Evolutionary conservation across 1,284 basidiomycete species (phyloP), one percentile per base, ranked within the genome.

Genomic region (Irpex sp.): DNA sequence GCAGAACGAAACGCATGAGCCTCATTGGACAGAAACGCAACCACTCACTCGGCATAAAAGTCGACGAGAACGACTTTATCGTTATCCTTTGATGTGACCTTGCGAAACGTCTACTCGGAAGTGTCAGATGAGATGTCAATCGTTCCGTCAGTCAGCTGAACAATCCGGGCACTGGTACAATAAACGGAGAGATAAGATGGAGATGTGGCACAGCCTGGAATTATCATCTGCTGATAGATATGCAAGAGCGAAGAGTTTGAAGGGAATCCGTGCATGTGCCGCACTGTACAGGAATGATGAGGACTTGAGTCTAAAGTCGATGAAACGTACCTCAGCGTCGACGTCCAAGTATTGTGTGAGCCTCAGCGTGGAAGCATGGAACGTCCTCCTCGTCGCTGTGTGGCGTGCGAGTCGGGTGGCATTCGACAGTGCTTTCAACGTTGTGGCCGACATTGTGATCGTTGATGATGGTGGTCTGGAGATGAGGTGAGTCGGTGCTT

Each of bases 11-110:
- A 33, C 28, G 28, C 28, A 7, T 33, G n/a, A 45, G 19, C 49
- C 49, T 19, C 10, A 19, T 51, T 19, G 14, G 49, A 28, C 14
- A 23, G 16, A 58, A 14, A 10, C 59, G 42, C n/a, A 52, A 19
- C 37, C 14, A 79, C 85, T 53, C 67, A 90, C 89, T 89, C 82
- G 55, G 89, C 90, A 68, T 90, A 87, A 66, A 91, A 91, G 67
- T 91, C 89, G 12, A 90, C 87, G 5, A 91, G 74, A 36, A 88
- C 81, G 37, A 88, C 72, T 61, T 82, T 81, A 61, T 82, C 78
- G 52, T 54, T 54, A 62, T 78, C 77, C 28, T 66, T 72, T 58
- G 59, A 74, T 67, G 63, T 73, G 71, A 60, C 75, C 61, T 79
- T 77, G 51, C 75, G 67, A 67, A 87, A 85, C 6, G 77, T 82